Evolutionary conservation across 495 filamentous ascomycete genomes (phyloP), one percentile per base, ranked within the genome.

Genomic region (Podospora appendiculata): DNA sequence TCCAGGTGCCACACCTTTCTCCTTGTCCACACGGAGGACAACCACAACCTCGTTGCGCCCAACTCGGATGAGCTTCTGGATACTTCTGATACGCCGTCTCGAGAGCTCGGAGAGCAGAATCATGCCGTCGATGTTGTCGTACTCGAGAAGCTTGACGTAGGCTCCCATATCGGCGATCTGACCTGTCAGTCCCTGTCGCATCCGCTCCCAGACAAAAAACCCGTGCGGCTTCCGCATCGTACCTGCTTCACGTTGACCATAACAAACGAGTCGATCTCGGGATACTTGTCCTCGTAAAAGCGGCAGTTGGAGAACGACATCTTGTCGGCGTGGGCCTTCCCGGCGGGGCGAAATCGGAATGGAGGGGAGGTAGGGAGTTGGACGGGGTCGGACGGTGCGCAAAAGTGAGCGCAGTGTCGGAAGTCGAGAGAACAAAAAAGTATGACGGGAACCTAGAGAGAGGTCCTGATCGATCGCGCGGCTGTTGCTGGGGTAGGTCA

Each of bases 101-200:
- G 94, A 97, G 45, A 98, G 81, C 69, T 98, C 93, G 59, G 87
- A 93, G 55, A 98, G 86, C 45, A 98, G 78, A 57, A 98, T 98
- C 93, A 98, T 98, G 77, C 93, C 93, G 68, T 98, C 93, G 70
- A 98, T 98, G 74, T 96, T 95, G 70, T 97, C 93, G 71, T 98
- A 98, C 75, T 98, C 93, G 60, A 98, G 85, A 32, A 98, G 84
- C 75, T 98, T 98, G 65, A 98, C 93, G 67, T 98, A 98, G 59
- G 93, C 93, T 59, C 93, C 93, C 93, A 98, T 98, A 69, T 98
- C 93, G 67, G 93, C 93, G 67, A 98, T 98, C 89, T 96, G 62
- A 40, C 54, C 33, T 16, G 48, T 35, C 17, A 32, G 10, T 17
- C 6, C 10, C 10, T 33, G 18, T n/a, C 25, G 25, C 25, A 25